phyloP scores from a whole-genome alignment of 2,329 filamentous ascomycete genomes.

The Aspergillus sp. region DNA sequence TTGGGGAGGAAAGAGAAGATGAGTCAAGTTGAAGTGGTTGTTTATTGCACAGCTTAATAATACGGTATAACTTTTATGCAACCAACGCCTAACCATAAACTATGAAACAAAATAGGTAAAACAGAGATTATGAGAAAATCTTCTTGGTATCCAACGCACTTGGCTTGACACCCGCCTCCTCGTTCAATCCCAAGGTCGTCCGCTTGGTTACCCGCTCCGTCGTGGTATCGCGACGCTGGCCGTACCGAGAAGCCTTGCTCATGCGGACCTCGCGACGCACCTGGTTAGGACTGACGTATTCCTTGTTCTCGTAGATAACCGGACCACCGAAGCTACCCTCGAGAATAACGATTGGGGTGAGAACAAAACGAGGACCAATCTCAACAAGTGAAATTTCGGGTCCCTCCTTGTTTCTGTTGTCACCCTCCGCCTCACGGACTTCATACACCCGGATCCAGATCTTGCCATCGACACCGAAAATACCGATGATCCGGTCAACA shows the following conservation, averaged over 20 bases:
- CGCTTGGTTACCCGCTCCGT: constrained; percentile 68
- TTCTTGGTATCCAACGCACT: constrained; percentile 69
- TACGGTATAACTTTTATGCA: no score
- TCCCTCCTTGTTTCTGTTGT: constrained; percentile 44
- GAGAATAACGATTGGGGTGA: constrained; percentile 90
- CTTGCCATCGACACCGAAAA: constrained; percentile 85
- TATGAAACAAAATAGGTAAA: constrained; percentile 10
- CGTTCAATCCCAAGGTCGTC: constrained; percentile 68
- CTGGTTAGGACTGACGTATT: constrained; percentile 95
- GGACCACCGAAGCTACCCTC: constrained; percentile 93
- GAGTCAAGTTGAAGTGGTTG: neutral
- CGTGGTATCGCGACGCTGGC: constrained; percentile 65
- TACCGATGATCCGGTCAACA: constrained; percentile 88
- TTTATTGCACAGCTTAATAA: constrained; percentile 5
- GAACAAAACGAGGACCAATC: constrained; percentile 86
- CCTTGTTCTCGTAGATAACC: constrained; percentile 96
- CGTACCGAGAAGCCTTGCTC: constrained; percentile 71
- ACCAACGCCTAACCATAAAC: neutral
- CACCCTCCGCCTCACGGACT: constrained; percentile 72
- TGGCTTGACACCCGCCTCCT: constrained; percentile 51
- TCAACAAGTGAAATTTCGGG: constrained; percentile 80
- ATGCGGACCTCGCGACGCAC: constrained; percentile 73
- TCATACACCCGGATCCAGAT: constrained; percentile 97
- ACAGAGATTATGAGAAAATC: constrained; percentile 52
- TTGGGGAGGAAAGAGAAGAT: constrained; percentile 5